Evolutionary conservation across 202 grass and related monocot species (phyloP).

Genomic region (Alloteropsis angusta): DNA sequence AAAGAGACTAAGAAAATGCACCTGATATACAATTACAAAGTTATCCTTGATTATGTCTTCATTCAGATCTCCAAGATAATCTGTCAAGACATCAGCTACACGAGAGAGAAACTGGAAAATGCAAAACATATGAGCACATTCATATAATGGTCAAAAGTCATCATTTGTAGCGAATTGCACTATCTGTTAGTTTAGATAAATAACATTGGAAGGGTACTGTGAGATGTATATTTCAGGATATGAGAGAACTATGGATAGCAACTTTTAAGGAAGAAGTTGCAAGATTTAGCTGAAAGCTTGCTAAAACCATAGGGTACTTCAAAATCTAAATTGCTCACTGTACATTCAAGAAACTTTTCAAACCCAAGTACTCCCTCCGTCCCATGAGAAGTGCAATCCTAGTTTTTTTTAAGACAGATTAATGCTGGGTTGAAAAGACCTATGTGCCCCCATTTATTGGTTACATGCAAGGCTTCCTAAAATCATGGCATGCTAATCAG

Average conservation of each 20-base stretch:
- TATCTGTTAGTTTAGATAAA: not conserved
- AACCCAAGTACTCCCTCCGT: no score
- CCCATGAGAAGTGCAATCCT: no score
- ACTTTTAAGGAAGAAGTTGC: not conserved
- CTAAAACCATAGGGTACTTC: not conserved
- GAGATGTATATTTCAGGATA: not conserved
- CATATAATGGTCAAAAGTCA: not conserved
- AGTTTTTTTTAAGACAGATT: no score
- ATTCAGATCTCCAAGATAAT: constrained; percentile 76
- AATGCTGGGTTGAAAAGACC: no score
- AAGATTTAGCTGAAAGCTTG: not conserved
- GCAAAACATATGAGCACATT: constrained; percentile 5
- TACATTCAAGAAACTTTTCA: not conserved
- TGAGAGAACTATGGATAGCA: not conserved
- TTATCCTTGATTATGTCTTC: constrained; percentile 95
- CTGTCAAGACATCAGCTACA: constrained; percentile 70
- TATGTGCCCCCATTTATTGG: no score
- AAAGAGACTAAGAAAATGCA: constrained; percentile 20
- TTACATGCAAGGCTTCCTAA: no score
- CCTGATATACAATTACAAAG: constrained; percentile 96
- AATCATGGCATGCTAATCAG: no score
- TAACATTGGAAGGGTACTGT: not conserved
- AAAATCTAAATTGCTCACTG: not conserved
- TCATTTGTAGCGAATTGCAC: not conserved
- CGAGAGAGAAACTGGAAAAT: constrained; percentile 65